Evolutionary conservation across 441 rosid genomes (phyloP).

Genomic region (Mallotus japonicus): DNA sequence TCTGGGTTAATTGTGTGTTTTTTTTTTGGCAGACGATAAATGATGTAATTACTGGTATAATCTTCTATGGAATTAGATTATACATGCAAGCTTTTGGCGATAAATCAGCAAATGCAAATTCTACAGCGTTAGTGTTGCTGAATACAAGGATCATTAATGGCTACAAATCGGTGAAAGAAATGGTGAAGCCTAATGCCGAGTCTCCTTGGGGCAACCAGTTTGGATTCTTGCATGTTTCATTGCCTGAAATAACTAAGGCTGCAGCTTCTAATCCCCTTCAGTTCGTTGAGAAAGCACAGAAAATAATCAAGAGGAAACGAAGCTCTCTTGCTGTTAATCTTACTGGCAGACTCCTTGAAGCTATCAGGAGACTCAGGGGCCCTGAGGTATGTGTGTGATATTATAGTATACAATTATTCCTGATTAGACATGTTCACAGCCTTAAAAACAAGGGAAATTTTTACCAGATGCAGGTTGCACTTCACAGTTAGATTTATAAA

Average conservation of each 20-base stretch:
- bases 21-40: constrained; percentile 38
- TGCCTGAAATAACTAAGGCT: constrained; percentile 26
- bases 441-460: too few species aligned
- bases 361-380: constrained; percentile 33
- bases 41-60: constrained; percentile 42
- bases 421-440: too few species aligned
- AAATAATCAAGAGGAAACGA: constrained; percentile 34
- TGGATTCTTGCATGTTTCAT: constrained; percentile 35
- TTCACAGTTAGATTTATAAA: too few species aligned
- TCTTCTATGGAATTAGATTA: constrained; percentile 42
- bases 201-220: constrained; percentile 52
- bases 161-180: constrained; percentile 41
- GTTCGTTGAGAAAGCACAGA: constrained; percentile 35
- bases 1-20: too few species aligned
- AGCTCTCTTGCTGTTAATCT: constrained; percentile 35
- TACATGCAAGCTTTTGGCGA: constrained; percentile 36
- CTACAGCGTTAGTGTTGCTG: constrained; percentile 45
- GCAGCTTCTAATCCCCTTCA: constrained; percentile 30
- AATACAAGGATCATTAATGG: constrained; percentile 38
- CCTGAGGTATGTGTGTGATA: constrained; percentile 35
- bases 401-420: too few species aligned
- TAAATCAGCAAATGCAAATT: constrained; percentile 1
- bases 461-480: too few species aligned
- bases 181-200: constrained; percentile 36
- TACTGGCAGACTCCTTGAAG: constrained; percentile 38